phyloP scores from a whole-genome alignment of 2,329 filamentous ascomycete genomes.

The Aspergillus fructus region DNA sequence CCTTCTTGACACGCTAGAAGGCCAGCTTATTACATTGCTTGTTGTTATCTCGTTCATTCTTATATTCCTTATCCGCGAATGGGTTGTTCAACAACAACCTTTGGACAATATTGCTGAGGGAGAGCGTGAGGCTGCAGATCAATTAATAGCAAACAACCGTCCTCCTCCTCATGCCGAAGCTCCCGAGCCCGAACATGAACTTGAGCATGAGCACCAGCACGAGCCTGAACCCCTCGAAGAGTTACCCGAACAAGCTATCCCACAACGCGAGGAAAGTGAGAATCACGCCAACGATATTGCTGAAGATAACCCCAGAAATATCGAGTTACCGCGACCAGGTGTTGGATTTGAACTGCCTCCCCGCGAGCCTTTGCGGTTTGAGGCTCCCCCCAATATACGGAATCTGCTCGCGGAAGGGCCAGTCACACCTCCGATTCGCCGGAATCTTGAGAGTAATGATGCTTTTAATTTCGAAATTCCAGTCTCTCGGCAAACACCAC shows the following conservation, averaged over 20 bases:
- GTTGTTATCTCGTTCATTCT: conserved; percentile 94
- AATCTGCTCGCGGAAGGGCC: conserved; percentile 4
- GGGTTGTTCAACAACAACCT: conserved; percentile 97
- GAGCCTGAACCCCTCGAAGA: conserved; percentile 14
- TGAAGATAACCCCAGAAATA: conserved; percentile 2
- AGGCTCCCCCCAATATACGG: background rate
- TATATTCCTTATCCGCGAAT: conserved; percentile 95
- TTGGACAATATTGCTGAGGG: conserved; percentile 75
- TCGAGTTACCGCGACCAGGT: conserved; percentile 9
- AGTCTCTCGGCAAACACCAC: conserved; percentile 8
- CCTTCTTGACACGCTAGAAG: conserved; percentile 81
- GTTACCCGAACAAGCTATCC: conserved; percentile 12
- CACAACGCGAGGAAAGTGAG: conserved; percentile 4
- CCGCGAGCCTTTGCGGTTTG: conserved; percentile 4
- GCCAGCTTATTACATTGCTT: conserved; percentile 86
- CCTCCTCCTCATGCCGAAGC: conserved; percentile 24
- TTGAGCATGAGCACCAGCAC: background rate
- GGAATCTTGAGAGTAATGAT: conserved; percentile 9
- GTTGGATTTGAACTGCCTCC: conserved; percentile 10
- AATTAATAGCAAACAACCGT: conserved; percentile 41
- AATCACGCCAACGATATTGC: conserved; percentile 10
- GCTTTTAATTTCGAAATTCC: conserved; percentile 7
- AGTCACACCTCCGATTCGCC: background rate
- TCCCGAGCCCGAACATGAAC: conserved; percentile 8
- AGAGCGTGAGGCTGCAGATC: conserved; percentile 52